Percentiles rank a stretch among this genome's conserved stretches.
Evolutionary conservation across 306 rosid genomes (phyloP).

Genomic region (Malus sieversii): DNA sequence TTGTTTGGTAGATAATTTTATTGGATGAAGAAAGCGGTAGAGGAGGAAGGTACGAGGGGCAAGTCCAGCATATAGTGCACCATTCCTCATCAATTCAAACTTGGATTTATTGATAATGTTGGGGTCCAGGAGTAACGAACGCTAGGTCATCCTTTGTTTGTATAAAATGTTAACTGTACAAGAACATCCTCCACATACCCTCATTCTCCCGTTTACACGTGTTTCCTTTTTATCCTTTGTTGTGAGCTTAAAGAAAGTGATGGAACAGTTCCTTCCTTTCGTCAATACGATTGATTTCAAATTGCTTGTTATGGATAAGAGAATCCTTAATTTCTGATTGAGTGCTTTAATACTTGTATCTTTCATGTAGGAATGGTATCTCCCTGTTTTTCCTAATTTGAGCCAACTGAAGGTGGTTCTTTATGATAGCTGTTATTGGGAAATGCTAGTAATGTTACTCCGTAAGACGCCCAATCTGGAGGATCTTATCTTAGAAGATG

Average conservation of each 20-base stretch:
- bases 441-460: not conserved
- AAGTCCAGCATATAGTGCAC: too few species aligned
- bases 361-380: not conserved
- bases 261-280: too few species aligned
- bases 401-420: not conserved
- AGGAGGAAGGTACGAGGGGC: too few species aligned
- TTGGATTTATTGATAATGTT: too few species aligned
- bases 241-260: too few species aligned
- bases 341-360: not conserved
- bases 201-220: not conserved
- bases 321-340: not conserved
- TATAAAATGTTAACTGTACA: too few species aligned
- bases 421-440: not conserved
- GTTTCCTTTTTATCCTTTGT: not conserved
- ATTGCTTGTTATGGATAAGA: not conserved
- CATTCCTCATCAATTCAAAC: too few species aligned
- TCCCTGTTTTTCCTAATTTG: not conserved
- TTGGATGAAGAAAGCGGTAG: not conserved
- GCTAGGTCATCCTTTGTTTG: too few species aligned
- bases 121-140: too few species aligned
- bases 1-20: not conserved
- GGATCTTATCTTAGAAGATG: not conserved
- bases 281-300: not conserved
- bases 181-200: too few species aligned
- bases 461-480: not conserved